Evolutionary conservation across 2,329 filamentous ascomycete genomes (phyloP), one percentile per base, ranked within the genome.

Genomic region (Ascochyta fabae): DNA sequence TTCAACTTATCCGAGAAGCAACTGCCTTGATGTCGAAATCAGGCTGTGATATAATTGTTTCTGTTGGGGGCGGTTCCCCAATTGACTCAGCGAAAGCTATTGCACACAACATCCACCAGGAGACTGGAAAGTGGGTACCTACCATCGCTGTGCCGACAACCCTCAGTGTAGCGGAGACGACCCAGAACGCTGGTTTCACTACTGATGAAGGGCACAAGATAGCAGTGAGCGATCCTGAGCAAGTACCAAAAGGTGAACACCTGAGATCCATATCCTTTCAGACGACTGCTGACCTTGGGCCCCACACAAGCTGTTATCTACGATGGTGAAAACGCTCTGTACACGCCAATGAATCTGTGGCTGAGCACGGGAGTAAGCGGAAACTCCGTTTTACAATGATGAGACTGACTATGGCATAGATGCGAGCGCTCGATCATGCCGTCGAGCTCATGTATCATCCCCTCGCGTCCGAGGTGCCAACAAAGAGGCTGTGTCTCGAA

Each of bases 391-490:
- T 12, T 16, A 31, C 5, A 41, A 27, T 16, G 26, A 16, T 15
- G 13, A 23, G 8, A 19, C 54, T 70, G 23, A 67, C 19, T 6
- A n/a, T 8, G 2, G 8, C 13, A 15, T 39, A 74, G 36, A 77
- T 86, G 42, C 74, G 83, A 36, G 81, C 83, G 0, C 70, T 85
- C 38, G 83, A 85, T 55, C 83, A 86, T 60, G 81, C 83, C 7
- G 78, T 85, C 38, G 83, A 86, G 68, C 62, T 79, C 13, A 76
- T 83, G 71, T 84, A 84, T 61, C 80, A 86, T 57, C 81, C 81
- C 6, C 79, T 78, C 2, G 77, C 81, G 1, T 79, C 81, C 1
- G 82, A 84, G 62, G 75, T 84, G 43, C 72, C 72, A 2, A 79
- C 77, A 24, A 79, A 80, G 44, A 72, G 78, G 35, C 75, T 83